phyloP scores from a whole-genome alignment of 2,329 filamentous ascomycete species.

The Aureobasidium sp. region DNA sequence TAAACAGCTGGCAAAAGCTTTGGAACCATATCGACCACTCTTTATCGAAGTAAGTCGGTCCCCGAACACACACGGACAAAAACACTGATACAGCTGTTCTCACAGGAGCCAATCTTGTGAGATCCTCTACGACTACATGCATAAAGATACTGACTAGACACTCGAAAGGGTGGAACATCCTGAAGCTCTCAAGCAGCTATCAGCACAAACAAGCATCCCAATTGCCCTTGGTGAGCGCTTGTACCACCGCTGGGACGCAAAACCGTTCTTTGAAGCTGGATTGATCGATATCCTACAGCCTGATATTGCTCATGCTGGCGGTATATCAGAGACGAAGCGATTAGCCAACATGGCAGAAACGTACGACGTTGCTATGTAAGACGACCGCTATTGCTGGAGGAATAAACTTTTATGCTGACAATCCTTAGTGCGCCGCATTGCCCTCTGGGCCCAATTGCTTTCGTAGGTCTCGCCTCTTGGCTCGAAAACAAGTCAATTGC shows the following conservation, averaged over 20 bases:
- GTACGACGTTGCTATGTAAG: slow-evolving; percentile 54
- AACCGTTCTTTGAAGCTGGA: slow-evolving; percentile 60
- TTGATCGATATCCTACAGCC: slow-evolving; percentile 67
- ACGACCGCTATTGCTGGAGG: no score
- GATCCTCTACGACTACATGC: background rate
- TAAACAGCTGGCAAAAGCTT: slow-evolving; percentile 60
- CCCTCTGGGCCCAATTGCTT: slow-evolving; percentile 63
- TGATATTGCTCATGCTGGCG: slow-evolving; percentile 64
- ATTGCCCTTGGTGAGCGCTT: slow-evolving; percentile 68
- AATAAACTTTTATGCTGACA: background rate
- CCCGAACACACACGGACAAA: background rate
- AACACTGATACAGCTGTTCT: background rate
- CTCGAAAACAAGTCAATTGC: background rate
- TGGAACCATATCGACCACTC: slow-evolving; percentile 62
- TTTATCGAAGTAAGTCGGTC: slow-evolving; percentile 61
- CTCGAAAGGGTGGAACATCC: slow-evolving; percentile 58
- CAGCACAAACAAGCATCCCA: slow-evolving; percentile 51
- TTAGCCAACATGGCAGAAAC: slow-evolving; percentile 66
- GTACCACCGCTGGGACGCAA: slow-evolving; percentile 66
- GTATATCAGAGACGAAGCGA: slow-evolving; percentile 62
- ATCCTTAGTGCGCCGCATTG: slow-evolving; percentile 55
- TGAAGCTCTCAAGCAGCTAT: slow-evolving; percentile 57
- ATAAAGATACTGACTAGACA: slow-evolving; percentile 31
- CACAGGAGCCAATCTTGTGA: slow-evolving; percentile 5
- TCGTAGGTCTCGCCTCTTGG: slow-evolving; percentile 33